Evolutionary conservation across 129 eudicot species (phyloP).

Genomic region (Rutidosis leptorrhynchoides): DNA sequence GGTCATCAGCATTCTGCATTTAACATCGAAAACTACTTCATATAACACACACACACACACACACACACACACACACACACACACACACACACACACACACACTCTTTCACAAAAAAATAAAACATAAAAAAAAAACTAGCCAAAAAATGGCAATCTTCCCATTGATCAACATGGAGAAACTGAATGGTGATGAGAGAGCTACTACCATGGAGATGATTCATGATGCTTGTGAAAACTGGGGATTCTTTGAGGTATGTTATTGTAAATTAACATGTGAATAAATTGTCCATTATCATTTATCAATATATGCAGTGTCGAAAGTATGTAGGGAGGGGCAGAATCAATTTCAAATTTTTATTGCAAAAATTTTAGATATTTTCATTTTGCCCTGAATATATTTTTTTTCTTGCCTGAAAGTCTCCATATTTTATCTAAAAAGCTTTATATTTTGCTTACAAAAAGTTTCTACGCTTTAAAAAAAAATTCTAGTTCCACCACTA

Average conservation of each 20-base stretch:
- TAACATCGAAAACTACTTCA: slow-evolving; percentile 16
- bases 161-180: slow-evolving; percentile 55
- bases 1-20: slow-evolving; percentile 26
- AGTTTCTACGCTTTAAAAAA: too few relatives aligned
- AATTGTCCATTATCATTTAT: not conserved
- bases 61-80: not conserved
- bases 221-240: slow-evolving; percentile 85
- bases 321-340: too few relatives aligned
- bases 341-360: too few relatives aligned
- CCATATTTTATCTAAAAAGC: too few relatives aligned
- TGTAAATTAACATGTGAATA: not conserved
- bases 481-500: too few relatives aligned
- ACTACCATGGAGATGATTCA: slow-evolving; percentile 50
- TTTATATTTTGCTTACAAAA: too few relatives aligned
- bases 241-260: slow-evolving; percentile 72
- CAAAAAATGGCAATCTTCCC: slow-evolving; percentile 63
- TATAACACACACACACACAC: slow-evolving; percentile 8
- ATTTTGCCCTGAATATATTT: too few relatives aligned
- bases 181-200: slow-evolving; percentile 58
- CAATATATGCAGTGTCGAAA: too few relatives aligned
- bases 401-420: too few relatives aligned
- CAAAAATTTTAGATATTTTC: too few relatives aligned
- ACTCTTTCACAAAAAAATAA: not conserved
- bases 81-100: slow-evolving; percentile 13
- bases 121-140: slow-evolving; percentile 12